These are phyloP conservation scores for Tolypocladium nubicola DNA, from an alignment of 2,329 filamentous ascomycete genomes.

Conservation along the genomic window DNA sequence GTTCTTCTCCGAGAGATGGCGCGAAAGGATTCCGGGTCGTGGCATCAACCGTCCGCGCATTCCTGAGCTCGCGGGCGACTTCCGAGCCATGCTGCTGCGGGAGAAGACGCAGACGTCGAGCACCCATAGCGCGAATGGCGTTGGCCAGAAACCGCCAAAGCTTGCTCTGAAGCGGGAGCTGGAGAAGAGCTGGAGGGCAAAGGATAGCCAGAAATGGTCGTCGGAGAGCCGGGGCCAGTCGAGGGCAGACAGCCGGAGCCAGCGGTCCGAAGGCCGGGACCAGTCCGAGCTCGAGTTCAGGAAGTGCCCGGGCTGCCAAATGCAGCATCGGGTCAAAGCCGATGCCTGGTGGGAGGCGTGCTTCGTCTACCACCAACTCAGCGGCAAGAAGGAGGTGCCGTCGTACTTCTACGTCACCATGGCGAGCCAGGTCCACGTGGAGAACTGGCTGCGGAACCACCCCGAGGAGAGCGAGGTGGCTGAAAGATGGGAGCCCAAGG, in stretches of 20 bases:
- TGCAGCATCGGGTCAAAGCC: slow-evolving; percentile 3
- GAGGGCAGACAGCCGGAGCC: neutral
- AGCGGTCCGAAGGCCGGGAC: neutral
- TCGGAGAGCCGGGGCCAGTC: neutral
- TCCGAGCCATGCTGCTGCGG: neutral
- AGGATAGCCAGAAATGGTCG: neutral
- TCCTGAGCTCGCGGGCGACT: neutral
- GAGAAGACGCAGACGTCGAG: neutral
- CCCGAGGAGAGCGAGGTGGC: neutral
- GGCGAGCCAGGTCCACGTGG: neutral
- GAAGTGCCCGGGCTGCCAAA: neutral
- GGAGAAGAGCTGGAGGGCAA: neutral
- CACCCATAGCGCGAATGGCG: neutral
- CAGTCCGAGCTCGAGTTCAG: neutral
- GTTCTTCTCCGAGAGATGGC: neutral
- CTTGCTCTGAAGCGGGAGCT: neutral
- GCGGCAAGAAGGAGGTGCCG: neutral
- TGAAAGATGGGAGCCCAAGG: neutral
- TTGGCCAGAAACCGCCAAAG: neutral
- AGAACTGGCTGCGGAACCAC: neutral
- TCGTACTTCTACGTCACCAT: neutral
- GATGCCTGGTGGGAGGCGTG: slow-evolving; percentile 8
- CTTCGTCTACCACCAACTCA: slow-evolving; percentile 4
- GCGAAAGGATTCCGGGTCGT: neutral
- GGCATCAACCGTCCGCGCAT: neutral